Conservation (phyloP, 2,329 filamentous ascomycete species). For the Lachnellula arida region DNA sequence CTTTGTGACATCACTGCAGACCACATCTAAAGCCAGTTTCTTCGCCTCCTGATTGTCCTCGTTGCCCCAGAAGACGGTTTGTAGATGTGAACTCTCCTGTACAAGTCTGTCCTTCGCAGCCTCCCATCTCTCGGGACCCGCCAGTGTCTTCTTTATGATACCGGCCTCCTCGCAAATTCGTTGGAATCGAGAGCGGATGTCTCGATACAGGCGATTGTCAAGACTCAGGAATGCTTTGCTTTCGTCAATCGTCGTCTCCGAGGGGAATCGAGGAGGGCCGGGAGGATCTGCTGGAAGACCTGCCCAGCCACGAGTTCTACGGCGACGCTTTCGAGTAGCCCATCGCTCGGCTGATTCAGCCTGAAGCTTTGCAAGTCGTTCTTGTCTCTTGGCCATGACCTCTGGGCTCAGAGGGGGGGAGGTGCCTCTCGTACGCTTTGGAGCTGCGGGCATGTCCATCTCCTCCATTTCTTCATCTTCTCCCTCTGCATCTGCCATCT, state of each 20-base stretch:
- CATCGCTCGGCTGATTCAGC: slow-evolving; percentile 58
- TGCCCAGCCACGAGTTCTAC: slow-evolving; percentile 63
- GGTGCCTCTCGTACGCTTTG: slow-evolving; percentile 18
- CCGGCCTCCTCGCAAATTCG: slow-evolving; percentile 62
- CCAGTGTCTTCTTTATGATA: slow-evolving; percentile 71
- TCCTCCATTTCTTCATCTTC: slow-evolving; percentile 28
- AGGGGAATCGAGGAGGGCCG: slow-evolving; percentile 69
- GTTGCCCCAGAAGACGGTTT: slow-evolving; percentile 54
- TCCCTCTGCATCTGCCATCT: slow-evolving; percentile 24
- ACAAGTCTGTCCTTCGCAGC: slow-evolving; percentile 64
- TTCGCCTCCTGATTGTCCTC: slow-evolving; percentile 56
- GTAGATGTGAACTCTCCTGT: slow-evolving; percentile 58
- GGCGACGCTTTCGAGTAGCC: slow-evolving; percentile 60
- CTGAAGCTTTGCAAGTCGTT: slow-evolving; percentile 50
- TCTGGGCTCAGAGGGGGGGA: slow-evolving; percentile 40
- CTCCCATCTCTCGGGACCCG: slow-evolving; percentile 70
- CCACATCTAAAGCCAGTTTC: slow-evolving; percentile 67
- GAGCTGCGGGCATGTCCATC: slow-evolving; percentile 19
- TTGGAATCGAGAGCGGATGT: slow-evolving; percentile 63
- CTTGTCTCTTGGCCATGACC: slow-evolving; percentile 47
- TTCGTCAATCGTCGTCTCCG: slow-evolving; percentile 77
- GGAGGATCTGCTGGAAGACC: slow-evolving; percentile 63
- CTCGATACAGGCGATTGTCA: slow-evolving; percentile 57
- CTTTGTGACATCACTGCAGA: slow-evolving; percentile 80
- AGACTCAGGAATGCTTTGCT: slow-evolving; percentile 66